Evolutionary conservation across 208 protist genomes (phyloP).

Genomic region (Naegleria lovaniensis): DNA sequence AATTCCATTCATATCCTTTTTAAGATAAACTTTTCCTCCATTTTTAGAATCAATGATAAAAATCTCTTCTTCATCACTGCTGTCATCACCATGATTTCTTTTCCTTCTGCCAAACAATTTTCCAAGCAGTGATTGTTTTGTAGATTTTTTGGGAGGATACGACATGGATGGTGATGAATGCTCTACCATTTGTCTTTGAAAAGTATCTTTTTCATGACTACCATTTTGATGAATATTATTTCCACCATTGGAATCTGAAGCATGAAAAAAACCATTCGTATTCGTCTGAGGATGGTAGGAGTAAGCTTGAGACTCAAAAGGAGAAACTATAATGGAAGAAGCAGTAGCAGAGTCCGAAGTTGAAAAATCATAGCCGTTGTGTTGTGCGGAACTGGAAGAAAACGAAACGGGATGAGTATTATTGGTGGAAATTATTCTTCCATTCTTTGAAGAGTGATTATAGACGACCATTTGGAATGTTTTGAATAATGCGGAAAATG

Average conservation of each 20-base stretch:
- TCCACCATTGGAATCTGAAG: neutral
- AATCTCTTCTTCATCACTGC: neutral
- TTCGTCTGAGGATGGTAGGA: neutral
- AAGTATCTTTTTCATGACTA: neutral
- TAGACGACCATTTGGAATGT: too few species aligned
- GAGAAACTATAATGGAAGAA: neutral
- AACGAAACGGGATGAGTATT: too few species aligned
- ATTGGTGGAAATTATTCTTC: too few species aligned
- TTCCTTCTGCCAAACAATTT: neutral
- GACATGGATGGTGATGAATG: neutral
- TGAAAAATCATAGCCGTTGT: neutral
- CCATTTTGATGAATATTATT: neutral
- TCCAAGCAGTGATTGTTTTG: neutral
- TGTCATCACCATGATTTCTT: neutral
- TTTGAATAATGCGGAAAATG: too few species aligned
- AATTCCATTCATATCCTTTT: neutral
- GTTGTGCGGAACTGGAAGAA: neutral
- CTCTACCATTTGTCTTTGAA: neutral
- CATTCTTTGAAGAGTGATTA: too few species aligned
- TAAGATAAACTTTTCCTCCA: neutral
- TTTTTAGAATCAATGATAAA: neutral
- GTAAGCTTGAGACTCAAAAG: neutral
- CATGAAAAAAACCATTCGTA: too few species aligned
- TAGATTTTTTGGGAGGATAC: neutral
- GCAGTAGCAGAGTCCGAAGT: neutral